Conservation (phyloP, 805 yeast species). For the Cyberlindnera maritima region DNA sequence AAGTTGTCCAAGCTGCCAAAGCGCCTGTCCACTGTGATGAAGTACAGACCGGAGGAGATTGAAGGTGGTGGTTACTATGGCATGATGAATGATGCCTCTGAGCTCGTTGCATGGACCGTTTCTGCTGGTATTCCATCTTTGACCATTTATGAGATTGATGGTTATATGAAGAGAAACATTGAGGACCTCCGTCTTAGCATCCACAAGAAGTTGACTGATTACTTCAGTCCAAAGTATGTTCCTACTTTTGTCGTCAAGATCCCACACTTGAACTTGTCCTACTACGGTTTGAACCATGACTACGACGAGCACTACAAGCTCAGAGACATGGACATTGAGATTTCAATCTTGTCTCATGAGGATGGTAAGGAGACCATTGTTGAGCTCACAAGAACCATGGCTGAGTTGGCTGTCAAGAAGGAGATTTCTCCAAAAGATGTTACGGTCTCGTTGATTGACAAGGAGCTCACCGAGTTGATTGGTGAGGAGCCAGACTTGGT, state of each 20-base stretch:
- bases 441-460: slow-evolving; percentile 71
- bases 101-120: slow-evolving; percentile 82
- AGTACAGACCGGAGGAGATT: slow-evolving; percentile 68
- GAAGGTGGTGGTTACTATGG: slow-evolving; percentile 91
- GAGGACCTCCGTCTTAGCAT: slow-evolving; percentile 57
- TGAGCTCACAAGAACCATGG: slow-evolving; percentile 81
- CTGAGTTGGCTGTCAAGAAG: slow-evolving; percentile 62
- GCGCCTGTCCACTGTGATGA: slow-evolving; percentile 72
- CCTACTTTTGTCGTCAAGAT: slow-evolving; percentile 63
- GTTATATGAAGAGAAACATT: slow-evolving; percentile 54
- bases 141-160: slow-evolving; percentile 77
- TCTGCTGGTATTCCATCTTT: slow-evolving; percentile 78
- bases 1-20: slow-evolving; percentile 75
- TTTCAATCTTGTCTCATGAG: slow-evolving; percentile 63
- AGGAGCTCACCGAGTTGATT: slow-evolving; percentile 68
- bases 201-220: slow-evolving; percentile 55
- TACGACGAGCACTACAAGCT: slow-evolving; percentile 33
- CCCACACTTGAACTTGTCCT: slow-evolving; percentile 61
- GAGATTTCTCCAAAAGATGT: slow-evolving; percentile 66
- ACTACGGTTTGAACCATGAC: slow-evolving; percentile 37
- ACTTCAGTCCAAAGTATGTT: slow-evolving; percentile 67
- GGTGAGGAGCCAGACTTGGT: slow-evolving; percentile 93
- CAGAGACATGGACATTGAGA: slow-evolving; percentile 49
- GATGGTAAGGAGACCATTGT: slow-evolving; percentile 93
- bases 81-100: slow-evolving; percentile 71